Conservation (phyloP, 1,139 yeast species). For the Pichiaceae sp. region DNA sequence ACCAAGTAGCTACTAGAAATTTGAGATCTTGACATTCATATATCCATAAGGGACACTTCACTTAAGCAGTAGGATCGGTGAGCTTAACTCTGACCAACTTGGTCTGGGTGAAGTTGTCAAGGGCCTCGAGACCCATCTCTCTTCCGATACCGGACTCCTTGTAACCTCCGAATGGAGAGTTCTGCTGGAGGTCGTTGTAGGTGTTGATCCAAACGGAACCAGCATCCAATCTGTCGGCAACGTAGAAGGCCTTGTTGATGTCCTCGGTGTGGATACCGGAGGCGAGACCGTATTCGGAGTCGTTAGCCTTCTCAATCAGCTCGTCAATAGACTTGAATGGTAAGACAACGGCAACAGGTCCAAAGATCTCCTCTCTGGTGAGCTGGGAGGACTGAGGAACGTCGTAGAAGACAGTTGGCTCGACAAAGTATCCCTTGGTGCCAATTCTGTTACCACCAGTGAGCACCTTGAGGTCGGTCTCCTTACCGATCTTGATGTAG, state of each 20-base stretch:
- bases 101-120: slow-evolving; percentile 62
- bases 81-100: slow-evolving; percentile 59
- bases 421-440: slow-evolving; percentile 53
- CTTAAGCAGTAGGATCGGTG: slow-evolving; percentile 12
- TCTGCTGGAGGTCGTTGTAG: slow-evolving; percentile 63
- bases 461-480: slow-evolving; percentile 59
- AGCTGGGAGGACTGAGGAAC: slow-evolving; percentile 50
- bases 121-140: slow-evolving; percentile 71
- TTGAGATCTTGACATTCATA: no score
- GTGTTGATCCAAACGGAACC: slow-evolving; percentile 78
- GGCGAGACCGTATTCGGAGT: slow-evolving; percentile 71
- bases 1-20: no score
- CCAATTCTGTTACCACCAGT: slow-evolving; percentile 64
- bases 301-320: slow-evolving; percentile 55
- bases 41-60: no score
- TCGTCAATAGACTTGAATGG: slow-evolving; percentile 60
- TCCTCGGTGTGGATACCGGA: slow-evolving; percentile 68
- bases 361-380: slow-evolving; percentile 64
- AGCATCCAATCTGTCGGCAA: slow-evolving; percentile 53
- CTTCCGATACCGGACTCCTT: slow-evolving; percentile 74
- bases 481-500: slow-evolving; percentile 63
- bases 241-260: slow-evolving; percentile 42
- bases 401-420: slow-evolving; percentile 63
- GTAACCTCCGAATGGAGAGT: slow-evolving; percentile 74
- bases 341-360: slow-evolving; percentile 63